Conservation (phyloP, 2,329 filamentous ascomycete genomes). For the Pochonia chlamydosporia region DNA sequence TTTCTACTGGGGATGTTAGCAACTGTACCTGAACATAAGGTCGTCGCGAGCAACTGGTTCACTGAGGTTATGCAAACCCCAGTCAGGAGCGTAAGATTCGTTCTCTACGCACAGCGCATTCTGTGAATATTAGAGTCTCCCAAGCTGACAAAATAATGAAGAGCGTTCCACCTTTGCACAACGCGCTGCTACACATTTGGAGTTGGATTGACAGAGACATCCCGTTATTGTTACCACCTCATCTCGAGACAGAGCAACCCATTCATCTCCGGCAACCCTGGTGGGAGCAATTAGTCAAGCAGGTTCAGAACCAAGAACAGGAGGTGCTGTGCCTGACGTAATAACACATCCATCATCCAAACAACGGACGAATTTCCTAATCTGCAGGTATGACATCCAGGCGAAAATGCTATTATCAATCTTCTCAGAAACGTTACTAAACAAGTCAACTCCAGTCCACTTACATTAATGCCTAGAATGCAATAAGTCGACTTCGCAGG, state of each 20-base stretch:
- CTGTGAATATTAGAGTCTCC: slow-evolving; percentile 8
- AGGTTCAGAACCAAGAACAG: slow-evolving; percentile 23
- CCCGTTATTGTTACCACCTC: slow-evolving; percentile 9
- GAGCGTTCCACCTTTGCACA: slow-evolving; percentile 34
- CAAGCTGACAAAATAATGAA: slow-evolving; percentile 9
- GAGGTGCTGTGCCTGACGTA: slow-evolving; percentile 34
- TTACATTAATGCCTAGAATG: no score
- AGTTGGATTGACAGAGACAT: slow-evolving; percentile 27
- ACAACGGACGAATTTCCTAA: no score
- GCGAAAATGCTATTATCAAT: neutral
- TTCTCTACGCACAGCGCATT: no score
- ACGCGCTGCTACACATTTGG: slow-evolving; percentile 27
- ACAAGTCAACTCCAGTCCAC: neutral
- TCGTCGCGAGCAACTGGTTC: slow-evolving; percentile 29
- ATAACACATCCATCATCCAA: no score
- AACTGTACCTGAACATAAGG: slow-evolving; percentile 19
- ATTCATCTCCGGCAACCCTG: slow-evolving; percentile 27
- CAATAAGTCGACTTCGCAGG: no score
- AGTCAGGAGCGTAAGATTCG: slow-evolving; percentile 35
- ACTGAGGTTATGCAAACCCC: slow-evolving; percentile 28
- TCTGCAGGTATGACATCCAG: no score
- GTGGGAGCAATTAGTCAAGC: slow-evolving; percentile 34
- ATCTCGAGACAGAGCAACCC: slow-evolving; percentile 12
- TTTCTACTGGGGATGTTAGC: slow-evolving; percentile 34
- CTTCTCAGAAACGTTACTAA: neutral